phyloP scores from a whole-genome alignment of 345 rosid genomes.

The Bruguiera sexangula region DNA sequence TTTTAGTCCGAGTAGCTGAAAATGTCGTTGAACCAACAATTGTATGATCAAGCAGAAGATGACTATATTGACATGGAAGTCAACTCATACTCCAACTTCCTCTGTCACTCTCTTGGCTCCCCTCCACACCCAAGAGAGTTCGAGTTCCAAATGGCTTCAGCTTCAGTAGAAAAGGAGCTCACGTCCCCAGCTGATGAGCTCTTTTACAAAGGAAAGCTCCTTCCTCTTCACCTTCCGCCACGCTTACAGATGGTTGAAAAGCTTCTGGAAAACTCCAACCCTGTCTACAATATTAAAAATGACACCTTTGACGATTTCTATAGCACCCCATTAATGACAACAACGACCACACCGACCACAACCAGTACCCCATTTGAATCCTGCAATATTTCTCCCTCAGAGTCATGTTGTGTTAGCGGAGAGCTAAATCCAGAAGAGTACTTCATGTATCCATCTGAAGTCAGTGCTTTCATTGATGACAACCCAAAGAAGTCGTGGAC shows the following conservation, averaged over 20 bases:
- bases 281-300: constrained; percentile 11
- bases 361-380: constrained; percentile 79
- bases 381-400: constrained; percentile 72
- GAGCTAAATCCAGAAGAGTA: constrained; percentile 69
- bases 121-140: constrained; percentile 57
- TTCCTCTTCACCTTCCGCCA: constrained; percentile 93
- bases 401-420: constrained; percentile 65
- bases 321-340: constrained; percentile 57
- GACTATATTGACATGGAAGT: constrained; percentile 92
- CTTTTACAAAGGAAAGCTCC: constrained; percentile 91
- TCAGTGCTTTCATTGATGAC: constrained; percentile 25
- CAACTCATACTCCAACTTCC: constrained; percentile 49
- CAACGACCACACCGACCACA: constrained; percentile 50
- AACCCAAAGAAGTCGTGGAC: constrained; percentile 65
- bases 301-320: constrained; percentile 49
- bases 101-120: constrained; percentile 38
- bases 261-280: constrained; percentile 44
- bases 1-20: constrained; percentile 3
- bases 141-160: constrained; percentile 77
- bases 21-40: constrained; percentile 47
- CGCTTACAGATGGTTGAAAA: constrained; percentile 75
- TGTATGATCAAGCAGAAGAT: constrained; percentile 55
- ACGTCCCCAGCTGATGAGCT: constrained; percentile 91
- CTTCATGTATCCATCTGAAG: constrained; percentile 32
- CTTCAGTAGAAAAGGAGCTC: constrained; percentile 41